phyloP scores from a whole-genome alignment of 345 rosid species.

The Jatropha curcas region DNA sequence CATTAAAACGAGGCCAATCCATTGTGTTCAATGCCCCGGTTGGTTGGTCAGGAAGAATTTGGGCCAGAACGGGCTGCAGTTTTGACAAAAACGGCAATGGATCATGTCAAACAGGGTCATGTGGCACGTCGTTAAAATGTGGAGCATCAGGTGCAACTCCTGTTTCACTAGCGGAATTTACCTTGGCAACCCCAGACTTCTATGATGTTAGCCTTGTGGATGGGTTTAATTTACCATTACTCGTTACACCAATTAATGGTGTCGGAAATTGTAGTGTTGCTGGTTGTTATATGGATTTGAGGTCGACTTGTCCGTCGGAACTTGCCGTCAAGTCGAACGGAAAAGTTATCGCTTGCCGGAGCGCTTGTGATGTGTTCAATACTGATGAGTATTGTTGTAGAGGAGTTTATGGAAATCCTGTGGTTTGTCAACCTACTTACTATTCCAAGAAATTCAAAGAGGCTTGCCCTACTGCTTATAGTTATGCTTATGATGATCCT shows the following conservation, averaged over 20 bases:
- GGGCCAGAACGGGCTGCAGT: constrained; percentile 83
- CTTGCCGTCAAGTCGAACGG: constrained; percentile 57
- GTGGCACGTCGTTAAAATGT: constrained; percentile 23
- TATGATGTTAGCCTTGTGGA: constrained; percentile 96
- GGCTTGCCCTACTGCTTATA: constrained; percentile 81
- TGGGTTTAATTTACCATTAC: constrained; percentile 76
- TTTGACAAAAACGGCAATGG: constrained; percentile 68
- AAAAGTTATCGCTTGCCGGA: constrained; percentile 63
- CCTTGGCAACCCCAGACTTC: constrained; percentile 47
- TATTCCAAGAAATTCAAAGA: constrained; percentile 78
- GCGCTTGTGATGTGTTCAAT: constrained; percentile 88
- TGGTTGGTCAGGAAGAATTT: constrained; percentile 83
- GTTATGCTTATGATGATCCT: constrained; percentile 92
- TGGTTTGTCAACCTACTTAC: constrained; percentile 58
- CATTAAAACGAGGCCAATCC: constrained; percentile 64
- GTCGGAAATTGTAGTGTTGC: constrained; percentile 62
- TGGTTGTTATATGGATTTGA: constrained; percentile 65
- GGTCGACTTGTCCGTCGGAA: constrained; percentile 58
- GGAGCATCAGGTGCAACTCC: constrained; percentile 19
- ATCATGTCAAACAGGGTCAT: constrained; percentile 49
- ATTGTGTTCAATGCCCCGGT: constrained; percentile 63
- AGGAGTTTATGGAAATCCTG: constrained; percentile 60
- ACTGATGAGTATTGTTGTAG: constrained; percentile 87
- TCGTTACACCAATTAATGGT: constrained; percentile 62
- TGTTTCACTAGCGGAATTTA: constrained; percentile 72